A percentile compares a stretch with the other conserved stretches of the same genome.
Evolutionary conservation across 352 stramenopile genomes (phyloP).

Genomic region (Phytophthora pinifolia): DNA sequence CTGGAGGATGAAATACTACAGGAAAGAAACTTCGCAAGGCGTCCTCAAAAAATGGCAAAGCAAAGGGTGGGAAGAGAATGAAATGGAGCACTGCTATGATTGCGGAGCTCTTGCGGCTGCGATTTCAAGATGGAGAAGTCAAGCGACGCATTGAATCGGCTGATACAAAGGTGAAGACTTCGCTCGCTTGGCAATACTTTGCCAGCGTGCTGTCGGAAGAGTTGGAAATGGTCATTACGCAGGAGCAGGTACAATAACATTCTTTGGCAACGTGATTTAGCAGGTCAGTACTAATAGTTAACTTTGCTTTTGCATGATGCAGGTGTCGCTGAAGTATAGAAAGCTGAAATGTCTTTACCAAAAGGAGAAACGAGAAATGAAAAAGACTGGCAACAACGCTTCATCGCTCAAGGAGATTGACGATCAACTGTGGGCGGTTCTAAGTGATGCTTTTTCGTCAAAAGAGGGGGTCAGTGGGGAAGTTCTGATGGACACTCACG

Average conservation of each 20-base stretch:
- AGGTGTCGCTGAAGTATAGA: conserved; percentile 13
- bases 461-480: conserved; percentile 1
- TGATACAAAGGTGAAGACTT: conserved; percentile 9
- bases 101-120: too few relatives aligned
- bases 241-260: conserved; percentile 11
- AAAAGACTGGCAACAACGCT: conserved; percentile 1
- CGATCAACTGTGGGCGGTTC: background rate
- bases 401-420: background rate
- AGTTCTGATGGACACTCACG: too few relatives aligned
- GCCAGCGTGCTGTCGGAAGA: conserved; percentile 11
- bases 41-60: too few relatives aligned
- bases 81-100: too few relatives aligned
- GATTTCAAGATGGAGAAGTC: conserved; percentile 3
- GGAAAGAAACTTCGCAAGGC: too few relatives aligned
- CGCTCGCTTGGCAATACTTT: conserved; percentile 10
- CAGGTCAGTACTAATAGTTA: background rate
- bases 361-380: conserved; percentile 1
- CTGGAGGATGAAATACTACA: too few relatives aligned
- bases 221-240: conserved; percentile 1
- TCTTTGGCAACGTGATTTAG: background rate
- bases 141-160: conserved; percentile 5
- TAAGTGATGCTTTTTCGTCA: background rate
- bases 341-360: conserved; percentile 9
- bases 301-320: background rate
- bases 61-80: too few relatives aligned